Base-by-base conservation (phyloP, 257 asterid species). In the Scutellaria barbata region DNA sequence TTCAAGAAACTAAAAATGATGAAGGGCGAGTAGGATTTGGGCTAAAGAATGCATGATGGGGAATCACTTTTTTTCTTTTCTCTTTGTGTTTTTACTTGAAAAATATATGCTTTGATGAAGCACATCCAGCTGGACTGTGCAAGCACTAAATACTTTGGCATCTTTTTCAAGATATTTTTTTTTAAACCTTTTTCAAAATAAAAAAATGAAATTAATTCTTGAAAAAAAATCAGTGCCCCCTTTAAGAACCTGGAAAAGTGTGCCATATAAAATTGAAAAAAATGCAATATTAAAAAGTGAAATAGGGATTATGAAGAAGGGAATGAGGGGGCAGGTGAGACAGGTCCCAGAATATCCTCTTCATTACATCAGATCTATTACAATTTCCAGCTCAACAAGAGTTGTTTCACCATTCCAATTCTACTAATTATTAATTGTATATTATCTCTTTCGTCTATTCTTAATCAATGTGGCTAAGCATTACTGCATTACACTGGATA, bases 81-180 rank as follows among this genome's bases (percentile, higher is more conserved):
- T 37, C 72, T 82, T 80, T 73, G 79, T 71, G n/a, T 59, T 85
- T 74, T 77, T 52, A 17, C 56, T n/a, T 50, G 68, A 43, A 56
- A 46, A 48, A 13, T 16, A 51, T 33, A 59, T 60, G 77, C 64
- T 76, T 69, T 66, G 80, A 64, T 83, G 76, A 81, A 72, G 71
- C 76, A 80, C 51, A 71, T 83, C 86, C 85, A 88, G 84, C 95
- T 85, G 89, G 82, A 79, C 75, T 72, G 10, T 75, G 78, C 78
- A 74, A 66, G 76, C 86, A 80, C 88, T 79, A 64, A 56, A 75
- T 60, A 59, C 80, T 79, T 47, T 80, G 69, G 67, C 84, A 70
- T 81, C 84, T 68, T 69, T 68, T 52, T 56, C 58, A 68, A 73
- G 13, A 13, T 7, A 13, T 53, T 42, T 67, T 51, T 40, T 40